These are phyloP conservation scores for Candida corydali DNA, from an alignment of 805 yeast genomes.

Conservation along the genomic window DNA sequence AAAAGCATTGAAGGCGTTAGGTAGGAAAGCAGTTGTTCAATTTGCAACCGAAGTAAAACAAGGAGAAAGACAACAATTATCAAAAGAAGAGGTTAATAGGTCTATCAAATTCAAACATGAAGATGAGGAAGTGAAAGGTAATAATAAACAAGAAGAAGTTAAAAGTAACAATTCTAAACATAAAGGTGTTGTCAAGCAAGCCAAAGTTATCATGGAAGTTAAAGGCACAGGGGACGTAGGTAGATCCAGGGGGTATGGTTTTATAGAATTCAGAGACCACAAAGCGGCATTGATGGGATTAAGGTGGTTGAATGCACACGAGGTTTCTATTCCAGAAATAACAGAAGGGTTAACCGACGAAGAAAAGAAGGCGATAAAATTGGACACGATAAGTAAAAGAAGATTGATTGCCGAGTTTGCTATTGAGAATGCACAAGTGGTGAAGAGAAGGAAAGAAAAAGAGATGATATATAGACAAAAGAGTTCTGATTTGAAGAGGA, in stretches of 20 bases:
- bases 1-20: slow-evolving; percentile 84
- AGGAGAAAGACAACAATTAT: slow-evolving; percentile 72
- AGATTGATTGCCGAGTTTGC: slow-evolving; percentile 93
- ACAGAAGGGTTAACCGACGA: slow-evolving; percentile 67
- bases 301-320: slow-evolving; percentile 95
- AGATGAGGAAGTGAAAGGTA: slow-evolving; percentile 16
- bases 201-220: slow-evolving; percentile 89
- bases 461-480: slow-evolving; percentile 39
- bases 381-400: slow-evolving; percentile 59
- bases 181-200: slow-evolving; percentile 88
- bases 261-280: slow-evolving; percentile 89
- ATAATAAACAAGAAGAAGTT: slow-evolving; percentile 30
- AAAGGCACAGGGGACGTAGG: slow-evolving; percentile 86
- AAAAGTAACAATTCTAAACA: slow-evolving; percentile 61
- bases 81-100: slow-evolving; percentile 82
- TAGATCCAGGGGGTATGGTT: slow-evolving; percentile 95
- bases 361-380: slow-evolving; percentile 51
- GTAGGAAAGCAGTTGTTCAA: slow-evolving; percentile 89
- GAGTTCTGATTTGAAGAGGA: slow-evolving; percentile 12
- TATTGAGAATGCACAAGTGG: slow-evolving; percentile 89
- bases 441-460: slow-evolving; percentile 82
- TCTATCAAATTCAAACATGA: slow-evolving; percentile 65
- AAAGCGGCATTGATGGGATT: slow-evolving; percentile 91
- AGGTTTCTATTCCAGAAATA: slow-evolving; percentile 68
- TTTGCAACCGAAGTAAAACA: slow-evolving; percentile 87